Evolutionary conservation across 805 yeast species (phyloP), one percentile per base, ranked within the genome.

Genomic region (Saccharomycopsis sp.): DNA sequence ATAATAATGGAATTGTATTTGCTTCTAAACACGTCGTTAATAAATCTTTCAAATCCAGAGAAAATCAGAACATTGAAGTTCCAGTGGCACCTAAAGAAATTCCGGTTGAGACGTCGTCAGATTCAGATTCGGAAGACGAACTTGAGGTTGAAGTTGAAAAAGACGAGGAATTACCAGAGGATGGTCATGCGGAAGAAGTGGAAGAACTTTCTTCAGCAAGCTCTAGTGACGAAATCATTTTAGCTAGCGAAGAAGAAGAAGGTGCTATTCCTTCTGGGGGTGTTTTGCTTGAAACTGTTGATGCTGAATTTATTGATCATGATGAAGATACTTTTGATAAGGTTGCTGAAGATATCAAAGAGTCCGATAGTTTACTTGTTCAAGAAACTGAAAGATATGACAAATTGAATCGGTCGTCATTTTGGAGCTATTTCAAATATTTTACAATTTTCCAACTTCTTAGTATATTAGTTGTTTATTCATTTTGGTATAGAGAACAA

Each of bases 401-500:
- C 16, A 17, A 39, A 14, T 11, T 27, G 13, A 5, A 36, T 6
- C 19, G 14, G 4, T 36, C 13, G 11, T 21, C 33, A 5, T 31
- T 48, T 28, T 34, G 17, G 19, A 42, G 38, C 21, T 46, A 50
- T 35, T 28, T 59, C 32, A 54, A 53, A 24, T 56, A 63, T 21
- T 13, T 64, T 11, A 6, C 60, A 1, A 40, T 66, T 8, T 66
- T 74, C 59, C 19, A 65, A n/a, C 14, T 63, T 1, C 34, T 76
- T 8, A 58, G 71, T 2, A 29, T 63, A 0, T 51, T 65, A 7
- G 65, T 70, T 1, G 53, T 74, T 4, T 67, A 69, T 52, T 70
- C 67, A 0, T 62, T 72, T 43, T 77, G 85, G 82, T 81, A 80
- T 61, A 65, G 84, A 38, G 80, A 81, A 48, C 81, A 83, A 57